These are phyloP conservation scores for Tephrocybe sp. DNA, from an alignment of 768 basidiomycete genomes.

Conservation along the genomic window DNA sequence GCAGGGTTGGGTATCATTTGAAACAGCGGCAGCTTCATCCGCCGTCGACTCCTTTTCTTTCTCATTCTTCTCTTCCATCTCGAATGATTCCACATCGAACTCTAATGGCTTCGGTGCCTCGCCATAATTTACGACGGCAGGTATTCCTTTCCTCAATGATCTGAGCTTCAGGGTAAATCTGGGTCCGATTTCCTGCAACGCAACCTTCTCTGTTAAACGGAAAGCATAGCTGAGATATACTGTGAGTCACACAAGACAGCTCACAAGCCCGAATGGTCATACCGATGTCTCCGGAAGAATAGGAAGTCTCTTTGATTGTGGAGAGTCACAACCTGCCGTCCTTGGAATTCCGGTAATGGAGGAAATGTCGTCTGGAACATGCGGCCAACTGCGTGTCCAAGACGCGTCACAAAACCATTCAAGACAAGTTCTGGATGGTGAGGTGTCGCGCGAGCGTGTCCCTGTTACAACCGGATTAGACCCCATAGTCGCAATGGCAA, in stretches of 20 bases:
- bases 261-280: conserved; percentile 14
- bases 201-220: conserved; percentile 86
- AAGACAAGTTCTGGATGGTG: conserved; percentile 95
- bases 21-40: conserved; percentile 14
- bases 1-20: conserved; percentile 16
- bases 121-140: conserved; percentile 72
- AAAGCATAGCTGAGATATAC: conserved; percentile 76
- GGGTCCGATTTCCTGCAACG: conserved; percentile 96
- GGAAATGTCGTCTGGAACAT: conserved; percentile 98
- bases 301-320: conserved; percentile 98
- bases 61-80: conserved; percentile 27
- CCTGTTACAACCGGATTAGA: conserved; percentile 42
- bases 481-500: not conserved
- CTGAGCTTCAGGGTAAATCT: conserved; percentile 93
- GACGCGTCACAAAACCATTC: conserved; percentile 90
- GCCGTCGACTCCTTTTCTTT: conserved; percentile 25
- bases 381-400: conserved; percentile 90
- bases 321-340: conserved; percentile 93
- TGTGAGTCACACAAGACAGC: not conserved
- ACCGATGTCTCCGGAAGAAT: conserved; percentile 96
- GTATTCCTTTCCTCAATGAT: conserved; percentile 86
- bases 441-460: conserved; percentile 88
- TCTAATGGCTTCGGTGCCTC: conserved; percentile 57
- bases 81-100: conserved; percentile 45
- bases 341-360: conserved; percentile 91